These are phyloP conservation scores for Globomyces pollinis-pini DNA, from an alignment of 192 early-diverging fungal species.

Conservation along the genomic window DNA sequence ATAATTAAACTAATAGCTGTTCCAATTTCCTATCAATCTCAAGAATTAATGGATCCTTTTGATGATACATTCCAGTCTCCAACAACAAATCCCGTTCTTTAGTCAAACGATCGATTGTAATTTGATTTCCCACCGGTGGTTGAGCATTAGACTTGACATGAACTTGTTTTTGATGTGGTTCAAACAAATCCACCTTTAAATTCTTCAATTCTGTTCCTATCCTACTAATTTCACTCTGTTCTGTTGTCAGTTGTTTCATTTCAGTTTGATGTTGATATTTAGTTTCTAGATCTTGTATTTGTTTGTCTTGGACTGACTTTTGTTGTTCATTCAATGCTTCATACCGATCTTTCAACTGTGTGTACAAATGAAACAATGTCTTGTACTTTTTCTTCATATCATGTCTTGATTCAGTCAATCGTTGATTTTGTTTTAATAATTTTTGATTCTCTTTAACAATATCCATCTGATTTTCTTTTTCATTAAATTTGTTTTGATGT, in stretches of 20 bases:
- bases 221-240: conserved; percentile 9
- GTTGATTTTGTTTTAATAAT: not conserved
- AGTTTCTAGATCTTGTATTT: conserved; percentile 18
- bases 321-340: no score
- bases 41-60: conserved; percentile 34
- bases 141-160: conserved; percentile 23
- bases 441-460: not conserved
- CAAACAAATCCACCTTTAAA: not conserved
- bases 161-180: not conserved
- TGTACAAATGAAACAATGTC: conserved; percentile 2
- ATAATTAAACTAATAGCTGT: no score
- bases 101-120: conserved; percentile 33
- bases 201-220: conserved; percentile 16
- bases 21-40: conserved; percentile 29
- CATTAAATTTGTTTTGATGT: no score
- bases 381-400: conserved; percentile 12
- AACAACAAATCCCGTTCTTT: conserved; percentile 36
- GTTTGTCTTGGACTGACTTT: conserved; percentile 12
- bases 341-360: conserved; percentile 11
- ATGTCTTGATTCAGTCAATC: not conserved
- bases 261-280: conserved; percentile 8
- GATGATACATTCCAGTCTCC: conserved; percentile 30
- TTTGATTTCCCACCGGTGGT: conserved; percentile 14
- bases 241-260: conserved; percentile 20
- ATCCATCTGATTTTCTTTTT: no score